Evolutionary conservation across 768 basidiomycete genomes (phyloP), one percentile per base, ranked within the genome.

Genomic region (Termitomyces bulborhizus): DNA sequence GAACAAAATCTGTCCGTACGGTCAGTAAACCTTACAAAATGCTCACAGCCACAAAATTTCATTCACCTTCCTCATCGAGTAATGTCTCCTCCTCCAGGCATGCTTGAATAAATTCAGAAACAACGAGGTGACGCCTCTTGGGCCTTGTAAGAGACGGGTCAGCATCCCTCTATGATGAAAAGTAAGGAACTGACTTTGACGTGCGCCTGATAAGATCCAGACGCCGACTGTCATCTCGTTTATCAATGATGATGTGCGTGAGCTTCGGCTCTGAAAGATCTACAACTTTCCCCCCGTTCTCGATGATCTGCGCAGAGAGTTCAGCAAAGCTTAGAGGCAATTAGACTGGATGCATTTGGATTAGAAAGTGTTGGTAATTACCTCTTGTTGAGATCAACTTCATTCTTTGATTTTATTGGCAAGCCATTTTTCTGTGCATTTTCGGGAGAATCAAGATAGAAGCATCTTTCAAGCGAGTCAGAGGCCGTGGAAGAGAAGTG

Each of bases 221-320:
- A 52, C 90, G 83, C 37, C 92, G 82, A 59, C 81, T 84, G 46
- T 78, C 79, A 61, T 95, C 93, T 8, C 87, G 83, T 69, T 89
- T 89, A 71, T 94, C 89, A 51, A 94, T 66, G 41, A 97, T 74
- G 44, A 96, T 71, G 67, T 98, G 95, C 0, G 94, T 96, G 40
- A 98, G 73, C 65, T 86, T 90, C 24, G 86, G 78, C 50, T 97
- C 84, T 53, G 80, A 71, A 3, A 97, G 74, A 53, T 79, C 80
- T 11, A 78, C 84, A 7, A 94, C 63, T 47, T 71, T 78, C 1
- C 95, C 95, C 42, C 93, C 93, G 60, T 92, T 83, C 13, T 80
- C 73, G 26, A 60, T 68, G 53, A 97, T 85, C 9, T 77, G 64
- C 52, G 71, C 73, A 12, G 73, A 69, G 6, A 87, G 59, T 52